Base-by-base conservation (phyloP, 2,329 filamentous ascomycete species). In the Talaromyces sp. region DNA sequence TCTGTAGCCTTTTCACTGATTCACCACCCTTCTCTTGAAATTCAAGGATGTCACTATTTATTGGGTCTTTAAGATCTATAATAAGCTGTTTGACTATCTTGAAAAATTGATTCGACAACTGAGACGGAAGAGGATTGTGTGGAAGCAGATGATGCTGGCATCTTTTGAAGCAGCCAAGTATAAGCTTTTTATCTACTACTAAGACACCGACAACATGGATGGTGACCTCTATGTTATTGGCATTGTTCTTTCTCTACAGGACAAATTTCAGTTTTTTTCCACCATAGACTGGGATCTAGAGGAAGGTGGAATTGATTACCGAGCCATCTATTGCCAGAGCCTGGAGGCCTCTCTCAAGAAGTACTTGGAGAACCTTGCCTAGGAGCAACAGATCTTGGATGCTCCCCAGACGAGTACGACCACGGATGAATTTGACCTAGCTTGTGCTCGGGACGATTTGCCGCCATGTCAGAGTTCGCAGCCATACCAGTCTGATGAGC, bases 21-120 rank as follows among this genome's bases (percentile, higher is more conserved):
- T 65, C 37, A 70, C 61, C 3, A 59, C 22, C 16, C 1, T 19
- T 2, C 47, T 70, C 11, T 70, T 54, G 54, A 66, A 68, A 43
- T 70, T 24, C 14, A 62, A 47, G 31, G 67, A 70, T 57, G n/a
- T 68, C 4, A 71, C 60, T 49, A 31, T 57, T 3, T 22, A 70
- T 56, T 31, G 3, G 41, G n/a, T 71, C 14, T 71, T 68, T 47
- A 58, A 47, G 10, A 70, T 67, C 58, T 71, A 70, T 16, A 69
- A 71, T 31, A 61, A 54, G 10, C 66, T 41, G 11, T 41, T 41
- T 41, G 11, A 41, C 14, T 5, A 41, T 8, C 39, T 41, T 8
- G 39, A 41, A 41, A 13, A 4, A 41, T 63, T 50, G 6, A 68
- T 63, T 5, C 16, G 10, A 1, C 35, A 68, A 43, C 66, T 63